Evolutionary conservation across 768 basidiomycete genomes (phyloP).

Genomic region (Lactifluus echinatus): DNA sequence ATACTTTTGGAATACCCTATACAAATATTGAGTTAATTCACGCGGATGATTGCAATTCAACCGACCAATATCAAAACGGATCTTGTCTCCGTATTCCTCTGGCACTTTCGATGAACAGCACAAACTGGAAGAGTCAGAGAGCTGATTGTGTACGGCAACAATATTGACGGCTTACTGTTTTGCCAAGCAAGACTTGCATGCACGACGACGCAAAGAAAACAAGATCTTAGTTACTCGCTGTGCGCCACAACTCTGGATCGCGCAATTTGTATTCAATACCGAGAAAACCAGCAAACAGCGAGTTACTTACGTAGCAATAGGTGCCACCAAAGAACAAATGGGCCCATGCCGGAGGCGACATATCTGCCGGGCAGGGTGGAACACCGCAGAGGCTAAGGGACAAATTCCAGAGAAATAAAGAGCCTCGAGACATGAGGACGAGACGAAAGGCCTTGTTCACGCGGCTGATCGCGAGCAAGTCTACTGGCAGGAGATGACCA

Average conservation of each 20-base stretch:
- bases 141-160: background rate
- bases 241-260: slow-evolving; percentile 10
- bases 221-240: slow-evolving; percentile 9
- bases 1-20: background rate
- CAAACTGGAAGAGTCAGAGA: background rate
- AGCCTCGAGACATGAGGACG: slow-evolving; percentile 21
- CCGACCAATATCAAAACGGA: background rate
- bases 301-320: slow-evolving; percentile 10
- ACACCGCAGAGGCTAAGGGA: background rate
- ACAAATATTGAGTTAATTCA: background rate
- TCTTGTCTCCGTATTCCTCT: background rate
- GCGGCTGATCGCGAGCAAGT: slow-evolving; percentile 27
- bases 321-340: slow-evolving; percentile 14
- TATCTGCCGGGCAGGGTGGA: slow-evolving; percentile 12
- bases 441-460: slow-evolving; percentile 26
- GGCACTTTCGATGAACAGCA: background rate
- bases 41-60: background rate
- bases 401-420: slow-evolving; percentile 25
- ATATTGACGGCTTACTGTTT: background rate
- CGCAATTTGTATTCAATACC: background rate
- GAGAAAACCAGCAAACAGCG: background rate
- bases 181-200: slow-evolving; percentile 13
- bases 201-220: slow-evolving; percentile 14
- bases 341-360: slow-evolving; percentile 11
- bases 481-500: slow-evolving; percentile 25